These are phyloP conservation scores for Hemisphaericaspora nanyangensis DNA, from an alignment of 805 yeast genomes.

Conservation along the genomic window DNA sequence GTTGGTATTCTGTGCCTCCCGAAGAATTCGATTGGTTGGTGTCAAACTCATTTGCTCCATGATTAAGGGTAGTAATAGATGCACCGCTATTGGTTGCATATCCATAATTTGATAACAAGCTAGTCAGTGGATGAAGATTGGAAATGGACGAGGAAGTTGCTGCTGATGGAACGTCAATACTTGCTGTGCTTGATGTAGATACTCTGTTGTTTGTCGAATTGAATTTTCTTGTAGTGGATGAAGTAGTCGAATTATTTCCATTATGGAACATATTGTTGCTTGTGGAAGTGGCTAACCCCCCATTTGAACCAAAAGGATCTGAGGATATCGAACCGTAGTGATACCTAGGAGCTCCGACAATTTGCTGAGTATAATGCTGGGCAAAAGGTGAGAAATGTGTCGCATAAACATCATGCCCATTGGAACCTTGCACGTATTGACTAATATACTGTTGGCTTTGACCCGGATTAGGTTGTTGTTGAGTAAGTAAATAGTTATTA, in stretches of 20 bases:
- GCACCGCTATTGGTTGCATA: neutral
- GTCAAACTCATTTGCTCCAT: neutral
- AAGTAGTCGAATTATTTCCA: constrained; percentile 1
- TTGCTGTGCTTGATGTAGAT: neutral
- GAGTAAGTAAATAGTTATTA: constrained; percentile 10
- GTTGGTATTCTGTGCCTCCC: neutral
- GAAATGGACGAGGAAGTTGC: no score
- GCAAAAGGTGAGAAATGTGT: constrained; percentile 10
- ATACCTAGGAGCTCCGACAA: constrained; percentile 5
- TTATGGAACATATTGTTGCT: constrained; percentile 4
- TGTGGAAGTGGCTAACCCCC: constrained; percentile 7
- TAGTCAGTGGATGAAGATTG: neutral
- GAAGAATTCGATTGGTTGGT: neutral
- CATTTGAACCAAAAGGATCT: constrained; percentile 5
- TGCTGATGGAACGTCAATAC: no score
- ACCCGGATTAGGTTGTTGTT: neutral
- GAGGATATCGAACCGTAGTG: constrained; percentile 1
- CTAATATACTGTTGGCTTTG: constrained; percentile 11
- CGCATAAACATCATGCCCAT: neutral
- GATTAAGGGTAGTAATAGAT: neutral
- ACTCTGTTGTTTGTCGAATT: neutral
- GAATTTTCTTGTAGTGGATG: neutral
- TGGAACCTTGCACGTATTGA: neutral
- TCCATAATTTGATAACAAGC: neutral
- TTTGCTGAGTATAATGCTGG: constrained; percentile 9